Evolutionary conservation across 352 stramenopile species (phyloP), one percentile per base, ranked within the genome.

Genomic region (Phytophthora chlamydospora): DNA sequence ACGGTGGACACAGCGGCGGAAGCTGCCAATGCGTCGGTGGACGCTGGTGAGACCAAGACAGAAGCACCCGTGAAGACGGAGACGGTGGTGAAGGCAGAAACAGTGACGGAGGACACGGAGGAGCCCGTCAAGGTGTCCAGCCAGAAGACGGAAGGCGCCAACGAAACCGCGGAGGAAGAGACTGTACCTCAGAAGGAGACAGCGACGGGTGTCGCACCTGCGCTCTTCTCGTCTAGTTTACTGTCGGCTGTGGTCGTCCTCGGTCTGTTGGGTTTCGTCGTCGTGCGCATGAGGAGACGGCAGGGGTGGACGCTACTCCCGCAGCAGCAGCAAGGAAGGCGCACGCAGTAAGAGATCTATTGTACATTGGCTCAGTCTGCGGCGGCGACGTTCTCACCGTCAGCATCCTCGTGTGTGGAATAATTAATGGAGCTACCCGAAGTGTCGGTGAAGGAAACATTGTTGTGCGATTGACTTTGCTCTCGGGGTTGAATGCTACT

Each of bases 301-400:
- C 27, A 50, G 35, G 44, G 46, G 38, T 70, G 61, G 61, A 61
- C 40, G 3, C 36, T 66, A 3, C 47, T 65, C 19, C 61, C 54
- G 12, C 61, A 66, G 31, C 61, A 70, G 12, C 61, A 66, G 21
- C 61, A 70, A 47, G 42, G 43, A 32, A 40, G 46, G 55, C 61
- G 61, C 12, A 14, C 53, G 3, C 61, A 70, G 40, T 70, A 55
- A 52, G 39, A 49, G 31, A 14, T 16, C 4, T 17, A 27, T 29
- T 49, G 44, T 61, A 64, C 14, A 50, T 41, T 64, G 38, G 16
- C 31, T 46, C 29, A 17, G 3, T 47, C 21, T 29, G 24, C 24
- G 24, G n/a, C 24, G 4, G 24, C 4, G 24, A 29, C 24, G 24
- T 29, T 29, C 24, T 29, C 24, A n/a, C n/a, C n/a, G 4, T 3